Evolutionary conservation across 2,329 filamentous ascomycete genomes (phyloP).

Genomic region (Exophiala viscosa): DNA sequence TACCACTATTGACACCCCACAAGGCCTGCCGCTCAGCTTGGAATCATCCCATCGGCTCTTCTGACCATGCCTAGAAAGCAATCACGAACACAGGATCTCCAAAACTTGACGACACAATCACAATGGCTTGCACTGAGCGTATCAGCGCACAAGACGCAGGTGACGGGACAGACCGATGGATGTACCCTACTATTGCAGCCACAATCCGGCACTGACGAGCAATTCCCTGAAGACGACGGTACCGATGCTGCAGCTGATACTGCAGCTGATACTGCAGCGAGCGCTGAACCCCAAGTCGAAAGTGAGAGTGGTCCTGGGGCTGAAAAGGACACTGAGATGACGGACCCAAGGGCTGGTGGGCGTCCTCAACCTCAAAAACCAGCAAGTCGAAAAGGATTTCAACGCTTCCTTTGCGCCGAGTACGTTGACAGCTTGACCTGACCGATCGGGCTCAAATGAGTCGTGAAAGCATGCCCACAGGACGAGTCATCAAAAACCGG

Average conservation of each 20-base stretch:
- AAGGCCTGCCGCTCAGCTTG: no score
- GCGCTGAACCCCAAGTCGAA: background rate
- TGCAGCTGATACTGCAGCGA: background rate
- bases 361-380: background rate
- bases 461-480: no score
- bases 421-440: conserved; percentile 15
- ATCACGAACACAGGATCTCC: conserved; percentile 9
- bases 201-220: background rate
- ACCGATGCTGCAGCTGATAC: background rate
- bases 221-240: background rate
- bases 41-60: background rate
- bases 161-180: conserved; percentile 20
- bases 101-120: background rate
- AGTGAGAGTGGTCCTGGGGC: background rate
- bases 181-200: conserved; percentile 25
- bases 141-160: conserved; percentile 20
- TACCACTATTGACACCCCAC: background rate
- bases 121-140: conserved; percentile 25
- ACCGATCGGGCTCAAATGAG: no score
- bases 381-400: conserved; percentile 7
- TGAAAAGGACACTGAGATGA: background rate
- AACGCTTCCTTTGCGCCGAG: conserved; percentile 19
- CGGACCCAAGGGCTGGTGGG: background rate
- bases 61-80: conserved; percentile 9
- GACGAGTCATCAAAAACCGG: background rate